Evolutionary conservation across 1,139 yeast genomes (phyloP), one percentile per base, ranked within the genome.

Genomic region (Blastobotrys apis): DNA sequence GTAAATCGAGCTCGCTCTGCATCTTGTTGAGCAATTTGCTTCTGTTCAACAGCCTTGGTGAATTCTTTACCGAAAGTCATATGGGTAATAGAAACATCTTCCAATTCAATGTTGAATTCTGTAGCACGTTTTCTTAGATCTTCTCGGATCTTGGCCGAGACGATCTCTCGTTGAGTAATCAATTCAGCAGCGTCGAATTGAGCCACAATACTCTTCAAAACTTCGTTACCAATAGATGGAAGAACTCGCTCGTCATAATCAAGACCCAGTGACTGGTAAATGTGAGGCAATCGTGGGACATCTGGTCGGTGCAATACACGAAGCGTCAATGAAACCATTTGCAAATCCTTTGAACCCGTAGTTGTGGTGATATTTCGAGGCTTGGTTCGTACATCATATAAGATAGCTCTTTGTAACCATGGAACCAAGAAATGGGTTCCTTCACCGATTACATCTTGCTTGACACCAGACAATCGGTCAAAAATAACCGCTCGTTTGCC

Each of bases 21-120:
- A 63, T 94, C 98, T 69, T 94, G 98, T 71, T 92, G 98, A 26
- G 98, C 98, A 68, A 94, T 94, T 68, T 94, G 98, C 69, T 94
- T 94, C 71, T 87, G 95, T 70, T 94, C 99, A 47, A 92, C 98
- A 20, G 98, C 97, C 68, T 87, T 90, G 47, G 99, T 94, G 71
- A 94, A 94, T 63, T 94, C 99, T 55, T 77, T 78, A 45, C 98
- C 98, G 66, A 94, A 94, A 1, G 97, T 86, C 90, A 94, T 83
- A 69, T 94, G 98, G 19, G 99, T 94, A 54, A 94, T 94, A 23
- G 97, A 86, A 40, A 94, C 98, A 67, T 94, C 99, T 68, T 94
- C 99, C 57, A 94, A 76, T 63, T 77, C 83, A 61, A 94, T 90
- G 66, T 84, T 78, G 71, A 94, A 94, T 67, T 92, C 97, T 49